Evolutionary conservation across 2,329 filamentous ascomycete species (phyloP).

Genomic region (Aureobasidium sp.): DNA sequence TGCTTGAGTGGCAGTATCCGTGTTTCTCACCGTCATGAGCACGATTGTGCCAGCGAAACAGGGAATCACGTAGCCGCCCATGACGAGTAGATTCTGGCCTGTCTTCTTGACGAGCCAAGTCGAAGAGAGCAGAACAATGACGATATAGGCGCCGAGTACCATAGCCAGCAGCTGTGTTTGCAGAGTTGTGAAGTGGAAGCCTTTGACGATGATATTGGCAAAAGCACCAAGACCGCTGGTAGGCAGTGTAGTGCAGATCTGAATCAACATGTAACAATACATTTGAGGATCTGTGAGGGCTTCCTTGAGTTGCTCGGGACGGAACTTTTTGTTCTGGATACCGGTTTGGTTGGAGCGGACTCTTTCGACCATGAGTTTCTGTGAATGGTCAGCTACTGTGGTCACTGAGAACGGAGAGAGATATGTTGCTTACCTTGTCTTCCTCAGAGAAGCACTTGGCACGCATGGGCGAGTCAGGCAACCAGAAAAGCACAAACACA

Average conservation of each 20-base stretch:
- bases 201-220: constrained; percentile 63
- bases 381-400: constrained; percentile 34
- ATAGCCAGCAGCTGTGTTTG: constrained; percentile 67
- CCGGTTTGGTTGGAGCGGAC: constrained; percentile 40
- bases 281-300: constrained; percentile 56
- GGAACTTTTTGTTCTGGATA: constrained; percentile 41
- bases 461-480: constrained; percentile 64
- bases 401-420: too few species aligned
- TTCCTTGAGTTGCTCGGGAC: constrained; percentile 46
- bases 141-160: constrained; percentile 67
- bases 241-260: constrained; percentile 63
- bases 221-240: constrained; percentile 66
- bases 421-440: constrained; percentile 10
- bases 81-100: constrained; percentile 59
- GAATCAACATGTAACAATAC: constrained; percentile 38
- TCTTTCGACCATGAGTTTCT: constrained; percentile 45
- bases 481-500: constrained; percentile 53
- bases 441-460: constrained; percentile 59
- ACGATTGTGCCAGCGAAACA: constrained; percentile 64
- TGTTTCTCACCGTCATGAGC: constrained; percentile 59
- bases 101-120: constrained; percentile 61
- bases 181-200: constrained; percentile 56
- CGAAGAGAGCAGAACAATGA: constrained; percentile 57
- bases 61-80: constrained; percentile 59
- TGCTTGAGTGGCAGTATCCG: constrained; percentile 49